These are phyloP conservation scores for Carex parvula DNA, from an alignment of 176 grass and related monocot species.

Conservation along the genomic window DNA sequence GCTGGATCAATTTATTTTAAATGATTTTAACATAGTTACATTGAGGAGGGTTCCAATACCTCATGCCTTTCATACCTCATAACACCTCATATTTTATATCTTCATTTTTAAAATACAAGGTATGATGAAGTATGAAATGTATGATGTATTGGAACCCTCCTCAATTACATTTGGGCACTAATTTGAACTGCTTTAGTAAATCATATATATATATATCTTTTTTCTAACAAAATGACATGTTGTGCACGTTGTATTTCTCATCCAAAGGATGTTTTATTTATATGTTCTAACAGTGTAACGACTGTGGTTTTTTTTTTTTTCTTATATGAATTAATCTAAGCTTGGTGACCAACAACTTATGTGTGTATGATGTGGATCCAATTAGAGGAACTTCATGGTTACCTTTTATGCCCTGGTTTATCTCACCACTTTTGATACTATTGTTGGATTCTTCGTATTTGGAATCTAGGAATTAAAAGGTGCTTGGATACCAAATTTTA, in stretches of 20 bases:
- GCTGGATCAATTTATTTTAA: too few species aligned
- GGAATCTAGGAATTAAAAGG: neutral
- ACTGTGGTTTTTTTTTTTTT: conserved; percentile 1
- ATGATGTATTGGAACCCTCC: too few species aligned
- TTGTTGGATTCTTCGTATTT: neutral
- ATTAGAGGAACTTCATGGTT: neutral
- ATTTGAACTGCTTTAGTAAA: neutral
- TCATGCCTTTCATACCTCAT: too few species aligned
- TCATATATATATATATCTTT: neutral
- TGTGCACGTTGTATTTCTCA: neutral
- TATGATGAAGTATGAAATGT: too few species aligned
- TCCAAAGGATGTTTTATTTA: neutral
- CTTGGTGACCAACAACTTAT: neutral
- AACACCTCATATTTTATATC: too few species aligned
- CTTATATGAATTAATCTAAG: neutral
- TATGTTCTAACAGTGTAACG: neutral
- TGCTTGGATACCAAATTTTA: too few species aligned
- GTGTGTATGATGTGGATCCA: conserved; percentile 26
- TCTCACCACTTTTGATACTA: neutral
- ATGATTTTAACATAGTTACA: neutral
- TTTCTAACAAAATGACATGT: neutral
- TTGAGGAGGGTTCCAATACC: neutral
- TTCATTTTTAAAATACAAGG: too few species aligned
- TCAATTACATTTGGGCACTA: neutral
- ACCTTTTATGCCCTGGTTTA: neutral